Evolutionary conservation across 768 basidiomycete genomes (phyloP).

Genomic region (Cantharellus anzutake): DNA sequence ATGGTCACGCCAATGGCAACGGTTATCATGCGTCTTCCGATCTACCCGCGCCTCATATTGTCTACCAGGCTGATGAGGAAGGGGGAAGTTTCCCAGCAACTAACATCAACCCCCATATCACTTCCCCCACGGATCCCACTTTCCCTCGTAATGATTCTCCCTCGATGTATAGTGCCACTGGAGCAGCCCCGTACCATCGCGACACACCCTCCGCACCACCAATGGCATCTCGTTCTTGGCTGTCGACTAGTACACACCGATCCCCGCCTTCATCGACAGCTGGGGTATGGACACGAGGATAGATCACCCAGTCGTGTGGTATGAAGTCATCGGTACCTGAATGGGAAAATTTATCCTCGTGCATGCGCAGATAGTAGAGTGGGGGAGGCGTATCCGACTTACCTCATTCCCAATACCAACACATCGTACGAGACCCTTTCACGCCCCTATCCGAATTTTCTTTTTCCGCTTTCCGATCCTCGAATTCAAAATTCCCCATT

Average conservation of each 20-base stretch:
- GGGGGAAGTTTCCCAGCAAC: background rate
- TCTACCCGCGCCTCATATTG: background rate
- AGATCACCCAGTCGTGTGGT: too few species aligned
- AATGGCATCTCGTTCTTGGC: background rate
- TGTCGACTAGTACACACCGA: background rate
- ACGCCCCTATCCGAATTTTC: too few species aligned
- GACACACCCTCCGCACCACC: background rate
- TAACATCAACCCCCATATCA: background rate
- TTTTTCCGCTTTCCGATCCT: too few species aligned
- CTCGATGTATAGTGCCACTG: background rate
- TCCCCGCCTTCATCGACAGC: background rate
- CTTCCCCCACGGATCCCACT: background rate
- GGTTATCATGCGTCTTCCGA: background rate
- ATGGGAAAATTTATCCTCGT: too few species aligned
- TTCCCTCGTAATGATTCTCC: background rate
- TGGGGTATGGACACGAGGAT: too few species aligned
- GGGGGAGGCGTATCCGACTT: too few species aligned
- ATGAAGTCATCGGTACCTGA: too few species aligned
- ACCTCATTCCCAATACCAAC: too few species aligned
- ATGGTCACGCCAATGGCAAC: too few species aligned
- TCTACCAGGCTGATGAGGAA: background rate
- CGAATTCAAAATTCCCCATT: too few species aligned
- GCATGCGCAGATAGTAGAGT: too few species aligned
- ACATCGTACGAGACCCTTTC: too few species aligned
- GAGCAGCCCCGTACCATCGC: background rate